Conservation (phyloP, 2,329 filamentous ascomycete species). For the Rhynchosporium agropyri region DNA sequence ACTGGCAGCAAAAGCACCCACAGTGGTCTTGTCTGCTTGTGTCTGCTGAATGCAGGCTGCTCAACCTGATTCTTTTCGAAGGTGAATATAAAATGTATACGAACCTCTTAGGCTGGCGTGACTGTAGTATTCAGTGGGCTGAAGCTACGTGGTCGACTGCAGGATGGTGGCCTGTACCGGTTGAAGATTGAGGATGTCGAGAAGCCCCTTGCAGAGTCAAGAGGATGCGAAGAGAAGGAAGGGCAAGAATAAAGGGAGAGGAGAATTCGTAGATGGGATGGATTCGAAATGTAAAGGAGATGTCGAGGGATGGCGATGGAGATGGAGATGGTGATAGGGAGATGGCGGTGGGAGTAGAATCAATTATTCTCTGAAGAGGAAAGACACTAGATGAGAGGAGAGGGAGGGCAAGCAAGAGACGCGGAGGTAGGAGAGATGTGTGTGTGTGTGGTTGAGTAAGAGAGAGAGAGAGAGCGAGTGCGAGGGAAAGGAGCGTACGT, state of each 20-base stretch:
- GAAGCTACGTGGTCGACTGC: slow-evolving; percentile 10
- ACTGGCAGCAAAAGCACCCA: background rate
- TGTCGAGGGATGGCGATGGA: slow-evolving; percentile 1
- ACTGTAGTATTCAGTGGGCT: slow-evolving; percentile 14
- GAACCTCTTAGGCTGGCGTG: slow-evolving; percentile 25
- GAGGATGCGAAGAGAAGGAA: slow-evolving; percentile 21
- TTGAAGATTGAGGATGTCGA: slow-evolving; percentile 14
- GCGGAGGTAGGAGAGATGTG: background rate
- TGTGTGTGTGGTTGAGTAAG: background rate
- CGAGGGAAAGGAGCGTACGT: background rate
- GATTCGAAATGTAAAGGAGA: slow-evolving; percentile 7
- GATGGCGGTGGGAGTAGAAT: slow-evolving; percentile 6
- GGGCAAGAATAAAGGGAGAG: slow-evolving; percentile 4
- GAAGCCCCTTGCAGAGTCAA: slow-evolving; percentile 24
- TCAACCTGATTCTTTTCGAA: background rate
- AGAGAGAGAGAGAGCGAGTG: background rate
- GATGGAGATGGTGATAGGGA: slow-evolving; percentile 11
- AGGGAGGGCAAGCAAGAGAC: background rate
- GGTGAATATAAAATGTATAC: slow-evolving; percentile 20
- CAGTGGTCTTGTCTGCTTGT: background rate
- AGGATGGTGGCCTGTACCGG: slow-evolving; percentile 15
- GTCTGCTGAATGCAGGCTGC: background rate
- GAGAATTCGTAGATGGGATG: slow-evolving; percentile 5
- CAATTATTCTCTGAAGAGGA: background rate
- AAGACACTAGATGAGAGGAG: slow-evolving; percentile 1